phyloP scores from a whole-genome alignment of 495 filamentous ascomycete species.

The Xylaria scruposa region DNA sequence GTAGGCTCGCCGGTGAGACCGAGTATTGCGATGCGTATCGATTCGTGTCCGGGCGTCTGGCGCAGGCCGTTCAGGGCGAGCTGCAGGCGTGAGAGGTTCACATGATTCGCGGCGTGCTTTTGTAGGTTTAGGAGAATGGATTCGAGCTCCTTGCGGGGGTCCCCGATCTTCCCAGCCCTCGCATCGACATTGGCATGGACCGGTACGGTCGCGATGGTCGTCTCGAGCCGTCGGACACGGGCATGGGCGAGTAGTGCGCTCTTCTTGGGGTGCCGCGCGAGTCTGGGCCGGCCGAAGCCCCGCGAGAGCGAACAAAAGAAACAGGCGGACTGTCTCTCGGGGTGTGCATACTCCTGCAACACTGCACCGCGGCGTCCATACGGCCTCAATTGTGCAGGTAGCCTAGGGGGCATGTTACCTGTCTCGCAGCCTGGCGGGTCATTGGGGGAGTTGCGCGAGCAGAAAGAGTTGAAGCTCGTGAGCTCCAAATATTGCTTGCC shows the following conservation, averaged over 20 bases:
- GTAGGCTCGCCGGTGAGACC: conserved; percentile 46
- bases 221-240: conserved; percentile 21
- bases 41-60: conserved; percentile 62
- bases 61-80: conserved; percentile 80
- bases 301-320: conserved; percentile 50
- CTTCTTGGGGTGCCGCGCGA: conserved; percentile 21
- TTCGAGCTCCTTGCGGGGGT: conserved; percentile 62
- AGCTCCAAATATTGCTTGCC: conserved; percentile 12
- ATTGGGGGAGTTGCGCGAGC: conserved; percentile 15
- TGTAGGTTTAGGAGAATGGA: conserved; percentile 67
- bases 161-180: conserved; percentile 16
- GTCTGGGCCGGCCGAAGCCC: conserved; percentile 4
- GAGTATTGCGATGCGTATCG: conserved; percentile 74
- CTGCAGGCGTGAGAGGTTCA: conserved; percentile 78
- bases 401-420: conserved; percentile 29
- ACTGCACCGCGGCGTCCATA: conserved; percentile 24
- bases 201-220: conserved; percentile 2
- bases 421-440: conserved; percentile 4
- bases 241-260: conserved; percentile 6
- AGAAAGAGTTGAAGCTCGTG: not conserved
- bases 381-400: conserved; percentile 34
- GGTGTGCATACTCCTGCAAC: not conserved
- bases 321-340: conserved; percentile 42
- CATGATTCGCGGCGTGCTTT: conserved; percentile 64
- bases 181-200: not conserved